phyloP scores from a whole-genome alignment of 2,329 filamentous ascomycete genomes.

The Ilyonectria destructans region DNA sequence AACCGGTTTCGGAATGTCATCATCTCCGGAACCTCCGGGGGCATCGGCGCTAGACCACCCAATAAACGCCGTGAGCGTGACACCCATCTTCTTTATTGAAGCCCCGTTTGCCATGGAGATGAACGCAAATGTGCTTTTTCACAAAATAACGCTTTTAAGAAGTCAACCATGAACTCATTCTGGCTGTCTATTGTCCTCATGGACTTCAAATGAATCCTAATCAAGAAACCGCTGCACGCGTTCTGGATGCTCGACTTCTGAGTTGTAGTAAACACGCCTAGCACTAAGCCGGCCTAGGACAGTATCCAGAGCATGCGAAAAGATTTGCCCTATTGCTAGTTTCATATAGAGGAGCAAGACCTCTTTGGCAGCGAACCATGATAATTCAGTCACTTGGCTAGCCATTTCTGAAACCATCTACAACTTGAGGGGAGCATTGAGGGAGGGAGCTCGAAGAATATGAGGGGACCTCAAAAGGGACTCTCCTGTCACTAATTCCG shows the following conservation, averaged over 20 bases:
- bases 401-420: not conserved
- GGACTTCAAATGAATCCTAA: conserved; percentile 3
- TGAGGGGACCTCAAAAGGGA: too few relatives aligned
- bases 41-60: conserved; percentile 58
- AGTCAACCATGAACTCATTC: not conserved
- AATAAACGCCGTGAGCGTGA: conserved; percentile 48
- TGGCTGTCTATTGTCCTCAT: not conserved
- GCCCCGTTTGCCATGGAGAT: not conserved
- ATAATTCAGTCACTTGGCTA: conserved; percentile 4
- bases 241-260: conserved; percentile 6
- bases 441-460: too few relatives aligned
- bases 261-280: conserved; percentile 1
- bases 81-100: conserved; percentile 38
- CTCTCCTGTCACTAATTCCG: too few relatives aligned
- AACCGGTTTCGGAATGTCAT: conserved; percentile 54
- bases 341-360: not conserved
- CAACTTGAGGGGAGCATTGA: too few relatives aligned
- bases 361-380: not conserved
- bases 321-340: not conserved
- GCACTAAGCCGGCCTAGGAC: conserved; percentile 2
- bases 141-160: not conserved
- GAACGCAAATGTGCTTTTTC: not conserved
- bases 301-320: not conserved
- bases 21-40: conserved; percentile 54
- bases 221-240: conserved; percentile 5